Evolutionary conservation across 140 eudicot species (phyloP).

Genomic region (Eryngium alpinum): DNA sequence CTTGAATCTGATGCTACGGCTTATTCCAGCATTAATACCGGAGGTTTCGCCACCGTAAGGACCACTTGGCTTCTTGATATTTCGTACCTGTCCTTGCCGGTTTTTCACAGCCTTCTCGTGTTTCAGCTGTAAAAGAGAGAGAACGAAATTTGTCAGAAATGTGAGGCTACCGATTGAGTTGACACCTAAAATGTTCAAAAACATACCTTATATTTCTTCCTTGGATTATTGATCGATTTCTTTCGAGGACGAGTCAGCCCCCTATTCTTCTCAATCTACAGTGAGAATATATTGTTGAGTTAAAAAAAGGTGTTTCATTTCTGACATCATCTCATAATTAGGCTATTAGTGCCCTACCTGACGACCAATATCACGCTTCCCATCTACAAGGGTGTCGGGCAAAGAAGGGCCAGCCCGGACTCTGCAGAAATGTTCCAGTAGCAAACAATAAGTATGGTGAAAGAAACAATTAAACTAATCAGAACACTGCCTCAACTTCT

Average conservation of each 20-base stretch:
- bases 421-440: conserved; percentile 31
- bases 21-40: conserved; percentile 64
- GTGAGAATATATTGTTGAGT: conserved; percentile 1
- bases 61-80: conserved; percentile 37
- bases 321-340: not conserved
- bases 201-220: conserved; percentile 79
- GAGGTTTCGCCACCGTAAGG: conserved; percentile 70
- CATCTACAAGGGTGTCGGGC: conserved; percentile 55
- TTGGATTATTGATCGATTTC: conserved; percentile 64
- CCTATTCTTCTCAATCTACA: conserved; percentile 84
- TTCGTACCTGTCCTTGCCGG: conserved; percentile 70
- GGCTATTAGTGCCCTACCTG: conserved; percentile 40
- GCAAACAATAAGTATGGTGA: not conserved
- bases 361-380: conserved; percentile 62
- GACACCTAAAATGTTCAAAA: not conserved
- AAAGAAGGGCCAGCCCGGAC: conserved; percentile 27
- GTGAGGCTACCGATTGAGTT: not conserved
- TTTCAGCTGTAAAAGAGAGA: conserved; percentile 37
- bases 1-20: conserved; percentile 63
- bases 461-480: not conserved
- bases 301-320: not conserved
- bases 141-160: not conserved
- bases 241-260: conserved; percentile 82
- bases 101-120: conserved; percentile 48
- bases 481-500: not conserved